phyloP scores from a whole-genome alignment of 2,329 filamentous ascomycete species.

The Trichoderma semiorbis region DNA sequence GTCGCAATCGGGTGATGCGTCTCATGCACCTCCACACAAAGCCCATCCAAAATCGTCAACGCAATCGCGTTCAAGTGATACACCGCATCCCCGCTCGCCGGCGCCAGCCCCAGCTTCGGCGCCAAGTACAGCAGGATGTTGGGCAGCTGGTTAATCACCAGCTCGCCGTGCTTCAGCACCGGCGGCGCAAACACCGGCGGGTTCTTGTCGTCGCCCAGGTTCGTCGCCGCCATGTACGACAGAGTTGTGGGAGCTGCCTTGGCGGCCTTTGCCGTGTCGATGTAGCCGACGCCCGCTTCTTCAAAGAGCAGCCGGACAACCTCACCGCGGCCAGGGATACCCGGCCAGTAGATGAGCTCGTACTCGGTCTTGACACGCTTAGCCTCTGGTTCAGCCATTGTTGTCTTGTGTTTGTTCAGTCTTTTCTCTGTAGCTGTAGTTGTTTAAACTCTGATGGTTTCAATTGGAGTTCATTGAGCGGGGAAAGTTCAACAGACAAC shows the following conservation, averaged over 20 bases:
- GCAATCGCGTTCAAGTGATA: constrained; percentile 61
- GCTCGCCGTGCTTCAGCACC: constrained; percentile 57
- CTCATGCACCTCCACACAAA: constrained; percentile 71
- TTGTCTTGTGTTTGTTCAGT: neutral
- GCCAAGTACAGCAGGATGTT: constrained; percentile 72
- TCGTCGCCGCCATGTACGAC: constrained; percentile 42
- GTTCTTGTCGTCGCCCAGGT: constrained; percentile 52
- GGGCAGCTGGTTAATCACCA: constrained; percentile 65
- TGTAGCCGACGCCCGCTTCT: constrained; percentile 62
- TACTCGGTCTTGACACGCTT: constrained; percentile 40
- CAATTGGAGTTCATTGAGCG: neutral
- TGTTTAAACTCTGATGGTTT: neutral
- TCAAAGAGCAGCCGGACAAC: constrained; percentile 70
- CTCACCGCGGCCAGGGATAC: constrained; percentile 70
- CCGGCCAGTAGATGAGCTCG: constrained; percentile 69
- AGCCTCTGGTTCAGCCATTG: constrained; percentile 4
- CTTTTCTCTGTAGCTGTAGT: neutral
- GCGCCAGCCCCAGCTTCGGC: constrained; percentile 54
- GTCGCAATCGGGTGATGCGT: constrained; percentile 68
- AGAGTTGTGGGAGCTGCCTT: constrained; percentile 51
- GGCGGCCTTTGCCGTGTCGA: constrained; percentile 44
- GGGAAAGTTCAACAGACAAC: neutral
- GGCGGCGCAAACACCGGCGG: constrained; percentile 66
- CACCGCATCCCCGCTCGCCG: constrained; percentile 40
- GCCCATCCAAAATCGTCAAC: constrained; percentile 66